Percentiles rank a stretch among this genome's conserved stretches.
phyloP scores from a whole-genome alignment of 495 filamentous ascomycete genomes.

The Penicillium desertorum region DNA sequence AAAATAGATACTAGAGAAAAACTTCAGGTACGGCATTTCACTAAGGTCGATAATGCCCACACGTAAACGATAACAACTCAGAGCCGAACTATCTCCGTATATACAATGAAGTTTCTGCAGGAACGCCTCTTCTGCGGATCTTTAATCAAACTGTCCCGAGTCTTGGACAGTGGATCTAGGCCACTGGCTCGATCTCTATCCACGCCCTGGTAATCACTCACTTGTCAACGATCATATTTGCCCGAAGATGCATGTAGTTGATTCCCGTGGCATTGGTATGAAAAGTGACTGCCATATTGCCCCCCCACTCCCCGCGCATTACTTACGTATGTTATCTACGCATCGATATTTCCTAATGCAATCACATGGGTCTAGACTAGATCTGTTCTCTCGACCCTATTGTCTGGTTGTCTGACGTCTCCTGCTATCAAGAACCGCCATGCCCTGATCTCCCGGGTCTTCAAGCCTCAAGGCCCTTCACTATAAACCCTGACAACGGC shows the following conservation, averaged over 20 bases:
- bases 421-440: background rate
- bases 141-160: slow-evolving; percentile 1
- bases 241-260: background rate
- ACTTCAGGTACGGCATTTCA: background rate
- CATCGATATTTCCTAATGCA: background rate
- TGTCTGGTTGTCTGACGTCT: background rate
- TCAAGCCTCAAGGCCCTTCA: background rate
- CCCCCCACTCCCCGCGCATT: background rate
- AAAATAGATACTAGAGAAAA: slow-evolving; percentile 5
- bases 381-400: background rate
- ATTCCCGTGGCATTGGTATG: background rate
- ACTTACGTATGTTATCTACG: background rate
- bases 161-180: slow-evolving; percentile 4
- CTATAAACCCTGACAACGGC: background rate
- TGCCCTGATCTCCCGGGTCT: background rate
- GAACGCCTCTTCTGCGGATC: slow-evolving; percentile 1
- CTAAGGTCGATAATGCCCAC: background rate
- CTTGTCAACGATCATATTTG: background rate
- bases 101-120: background rate
- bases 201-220: background rate
- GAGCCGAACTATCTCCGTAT: background rate
- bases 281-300: background rate
- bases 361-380: background rate
- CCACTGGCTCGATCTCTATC: background rate
- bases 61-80: background rate